These are phyloP conservation scores for Vicia sativa DNA, from an alignment of 306 rosid genomes.

Conservation along the genomic window DNA sequence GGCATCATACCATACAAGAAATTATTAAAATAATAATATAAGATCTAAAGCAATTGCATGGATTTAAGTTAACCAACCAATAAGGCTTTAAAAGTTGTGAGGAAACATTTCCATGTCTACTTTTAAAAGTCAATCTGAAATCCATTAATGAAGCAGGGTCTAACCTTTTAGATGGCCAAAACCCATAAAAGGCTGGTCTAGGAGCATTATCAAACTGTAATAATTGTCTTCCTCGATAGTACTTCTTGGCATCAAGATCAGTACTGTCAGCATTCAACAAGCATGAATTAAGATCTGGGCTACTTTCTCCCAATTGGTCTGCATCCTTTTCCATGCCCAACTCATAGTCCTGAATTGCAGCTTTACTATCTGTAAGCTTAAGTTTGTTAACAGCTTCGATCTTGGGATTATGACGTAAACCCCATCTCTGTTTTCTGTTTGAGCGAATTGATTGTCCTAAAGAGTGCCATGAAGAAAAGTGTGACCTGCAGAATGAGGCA, in stretches of 20 bases:
- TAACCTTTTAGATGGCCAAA: conserved; percentile 81
- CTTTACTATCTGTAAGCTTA: conserved; percentile 67
- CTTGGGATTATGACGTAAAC: conserved; percentile 74
- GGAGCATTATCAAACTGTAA: conserved; percentile 84
- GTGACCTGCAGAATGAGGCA: conserved; percentile 57
- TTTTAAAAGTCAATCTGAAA: conserved; percentile 1
- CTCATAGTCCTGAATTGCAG: conserved; percentile 54
- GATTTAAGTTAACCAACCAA: conserved; percentile 29
- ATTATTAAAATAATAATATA: not conserved
- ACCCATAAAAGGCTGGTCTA: conserved; percentile 93
- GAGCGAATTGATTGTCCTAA: conserved; percentile 59
- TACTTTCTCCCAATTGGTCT: conserved; percentile 56
- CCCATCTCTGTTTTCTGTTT: conserved; percentile 76
- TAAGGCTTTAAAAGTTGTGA: not conserved
- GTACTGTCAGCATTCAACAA: conserved; percentile 47
- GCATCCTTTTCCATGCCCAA: conserved; percentile 53
- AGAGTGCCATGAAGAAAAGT: conserved; percentile 65
- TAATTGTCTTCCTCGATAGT: conserved; percentile 58
- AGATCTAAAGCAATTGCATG: not conserved
- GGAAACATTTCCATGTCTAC: conserved; percentile 1
- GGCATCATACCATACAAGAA: conserved; percentile 6
- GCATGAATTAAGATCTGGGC: conserved; percentile 47
- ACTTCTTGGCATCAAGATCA: conserved; percentile 47
- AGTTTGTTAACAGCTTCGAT: conserved; percentile 65
- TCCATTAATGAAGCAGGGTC: conserved; percentile 25